These are phyloP conservation scores for Lonicera japonica DNA, from an alignment of 129 eudicot species.

Conservation along the genomic window DNA sequence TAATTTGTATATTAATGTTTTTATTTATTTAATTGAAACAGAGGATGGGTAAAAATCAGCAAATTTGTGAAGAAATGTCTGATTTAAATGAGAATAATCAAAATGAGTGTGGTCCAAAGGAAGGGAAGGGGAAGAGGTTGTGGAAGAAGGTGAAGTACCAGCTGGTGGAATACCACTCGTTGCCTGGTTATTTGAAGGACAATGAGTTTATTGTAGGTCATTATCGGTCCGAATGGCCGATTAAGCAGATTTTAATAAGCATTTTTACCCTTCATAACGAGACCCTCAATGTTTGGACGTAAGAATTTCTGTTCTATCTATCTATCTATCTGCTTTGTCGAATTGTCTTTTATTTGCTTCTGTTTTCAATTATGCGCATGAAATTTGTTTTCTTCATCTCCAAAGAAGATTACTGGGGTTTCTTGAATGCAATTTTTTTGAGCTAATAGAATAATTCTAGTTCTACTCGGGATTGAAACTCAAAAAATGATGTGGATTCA, in stretches of 20 bases:
- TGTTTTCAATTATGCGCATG: neutral
- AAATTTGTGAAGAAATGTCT: neutral
- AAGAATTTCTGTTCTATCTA: slow-evolving; percentile 17
- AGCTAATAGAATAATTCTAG: no score
- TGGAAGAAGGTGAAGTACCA: slow-evolving; percentile 94
- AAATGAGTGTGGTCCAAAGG: slow-evolving; percentile 17
- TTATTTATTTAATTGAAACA: neutral
- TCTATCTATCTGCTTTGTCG: neutral
- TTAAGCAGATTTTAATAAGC: slow-evolving; percentile 69
- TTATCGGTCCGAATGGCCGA: slow-evolving; percentile 86
- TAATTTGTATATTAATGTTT: slow-evolving; percentile 1
- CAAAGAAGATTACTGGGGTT: no score
- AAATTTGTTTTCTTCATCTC: neutral
- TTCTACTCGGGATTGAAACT: no score
- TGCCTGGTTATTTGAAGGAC: slow-evolving; percentile 93
- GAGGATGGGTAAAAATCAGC: slow-evolving; percentile 25
- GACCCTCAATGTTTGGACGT: slow-evolving; percentile 98
- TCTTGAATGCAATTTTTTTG: no score
- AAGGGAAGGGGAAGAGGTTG: slow-evolving; percentile 68
- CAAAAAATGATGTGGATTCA: no score
- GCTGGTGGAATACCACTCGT: slow-evolving; percentile 79
- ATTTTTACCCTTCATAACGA: slow-evolving; percentile 84
- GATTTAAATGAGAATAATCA: slow-evolving; percentile 23
- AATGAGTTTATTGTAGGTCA: slow-evolving; percentile 76
- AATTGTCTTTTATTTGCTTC: neutral